Conservation (phyloP, 805 yeast species). For the Wickerhamiella domercqiae region DNA sequence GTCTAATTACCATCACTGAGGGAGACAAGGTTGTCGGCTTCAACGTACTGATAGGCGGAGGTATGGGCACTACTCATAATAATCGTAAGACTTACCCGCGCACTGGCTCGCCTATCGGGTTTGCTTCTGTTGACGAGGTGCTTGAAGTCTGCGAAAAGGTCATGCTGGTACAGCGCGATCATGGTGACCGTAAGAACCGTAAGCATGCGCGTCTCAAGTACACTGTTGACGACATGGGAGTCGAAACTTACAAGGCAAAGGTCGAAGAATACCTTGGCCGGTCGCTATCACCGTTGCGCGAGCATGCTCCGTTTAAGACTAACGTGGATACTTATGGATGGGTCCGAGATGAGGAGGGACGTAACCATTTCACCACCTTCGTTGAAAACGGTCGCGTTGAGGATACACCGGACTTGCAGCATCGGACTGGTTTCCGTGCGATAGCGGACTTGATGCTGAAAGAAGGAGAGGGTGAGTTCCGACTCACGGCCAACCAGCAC, state of each 20-base stretch:
- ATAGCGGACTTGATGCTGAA: slow-evolving; percentile 56
- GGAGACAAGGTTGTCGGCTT: slow-evolving; percentile 52
- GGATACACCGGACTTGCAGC: slow-evolving; percentile 79
- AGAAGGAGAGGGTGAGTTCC: slow-evolving; percentile 47
- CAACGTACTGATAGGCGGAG: slow-evolving; percentile 90
- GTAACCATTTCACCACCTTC: slow-evolving; percentile 82
- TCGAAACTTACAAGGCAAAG: slow-evolving; percentile 59
- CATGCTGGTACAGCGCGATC: slow-evolving; percentile 86
- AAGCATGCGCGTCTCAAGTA: slow-evolving; percentile 96
- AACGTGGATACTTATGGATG: slow-evolving; percentile 90
- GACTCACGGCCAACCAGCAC: slow-evolving; percentile 94
- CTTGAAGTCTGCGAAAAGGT: slow-evolving; percentile 75
- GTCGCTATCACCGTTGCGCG: slow-evolving; percentile 52
- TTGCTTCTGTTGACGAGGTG: slow-evolving; percentile 48
- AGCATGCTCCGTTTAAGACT: slow-evolving; percentile 57
- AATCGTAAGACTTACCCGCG: slow-evolving; percentile 94
- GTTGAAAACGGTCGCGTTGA: slow-evolving; percentile 95
- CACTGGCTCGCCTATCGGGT: slow-evolving; percentile 81
- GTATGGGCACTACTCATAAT: slow-evolving; percentile 97
- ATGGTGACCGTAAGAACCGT: slow-evolving; percentile 90
- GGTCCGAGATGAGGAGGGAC: slow-evolving; percentile 63
- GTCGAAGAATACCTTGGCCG: slow-evolving; percentile 76
- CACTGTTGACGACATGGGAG: slow-evolving; percentile 88
- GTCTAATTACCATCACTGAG: slow-evolving; percentile 67
- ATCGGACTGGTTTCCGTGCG: slow-evolving; percentile 69